Conservation (phyloP, 1,284 basidiomycete genomes). For the Flammula alnicola region DNA sequence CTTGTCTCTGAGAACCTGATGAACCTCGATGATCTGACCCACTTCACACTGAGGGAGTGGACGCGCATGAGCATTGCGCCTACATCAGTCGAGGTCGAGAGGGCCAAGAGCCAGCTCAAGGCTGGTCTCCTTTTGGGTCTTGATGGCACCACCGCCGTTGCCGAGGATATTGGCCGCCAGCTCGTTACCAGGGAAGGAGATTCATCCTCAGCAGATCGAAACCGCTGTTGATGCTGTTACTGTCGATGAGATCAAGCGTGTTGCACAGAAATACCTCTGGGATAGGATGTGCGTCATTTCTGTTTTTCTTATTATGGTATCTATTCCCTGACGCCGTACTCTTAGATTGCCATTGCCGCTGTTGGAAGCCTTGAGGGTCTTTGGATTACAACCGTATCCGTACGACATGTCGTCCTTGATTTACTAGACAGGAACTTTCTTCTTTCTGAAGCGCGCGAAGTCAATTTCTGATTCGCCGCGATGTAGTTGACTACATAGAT, state of each 20-base stretch:
- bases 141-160: conserved; percentile 95
- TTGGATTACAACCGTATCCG: conserved; percentile 85
- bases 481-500: conserved; percentile 5
- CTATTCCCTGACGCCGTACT: conserved; percentile 13
- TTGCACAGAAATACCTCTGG: conserved; percentile 97
- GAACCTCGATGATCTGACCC: conserved; percentile 93
- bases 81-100: conserved; percentile 87
- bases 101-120: conserved; percentile 98
- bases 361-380: conserved; percentile 86
- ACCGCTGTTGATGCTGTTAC: conserved; percentile 89
- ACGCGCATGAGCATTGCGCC: conserved; percentile 93
- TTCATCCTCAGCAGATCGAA: conserved; percentile 94
- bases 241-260: conserved; percentile 90
- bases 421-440: conserved; percentile 51
- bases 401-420: conserved; percentile 80
- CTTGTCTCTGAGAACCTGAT: conserved; percentile 91
- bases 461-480: neutral
- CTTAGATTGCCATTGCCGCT: conserved; percentile 79
- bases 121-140: conserved; percentile 89
- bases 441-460: neutral
- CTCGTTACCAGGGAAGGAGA: conserved; percentile 92
- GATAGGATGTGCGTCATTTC: conserved; percentile 78
- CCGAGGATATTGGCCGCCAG: conserved; percentile 98
- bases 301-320: conserved; percentile 19
- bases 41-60: conserved; percentile 98